Conservation (phyloP, 2,329 filamentous ascomycete species). For the Phoma sp. region DNA sequence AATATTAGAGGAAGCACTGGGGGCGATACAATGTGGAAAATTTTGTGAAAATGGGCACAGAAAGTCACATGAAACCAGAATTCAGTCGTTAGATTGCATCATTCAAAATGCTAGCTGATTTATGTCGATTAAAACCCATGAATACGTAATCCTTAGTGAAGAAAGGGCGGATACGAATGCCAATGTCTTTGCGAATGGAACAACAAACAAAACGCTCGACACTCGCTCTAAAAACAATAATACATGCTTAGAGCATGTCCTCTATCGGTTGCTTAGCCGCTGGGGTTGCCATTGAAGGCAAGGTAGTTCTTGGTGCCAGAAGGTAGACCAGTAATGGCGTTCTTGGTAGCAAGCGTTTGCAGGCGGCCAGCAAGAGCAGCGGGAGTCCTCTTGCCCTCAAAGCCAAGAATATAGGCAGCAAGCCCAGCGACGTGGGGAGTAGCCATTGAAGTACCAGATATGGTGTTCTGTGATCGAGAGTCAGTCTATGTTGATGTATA, state of each 20-base stretch:
- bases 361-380: conserved; percentile 58
- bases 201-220: conserved; percentile 2
- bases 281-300: conserved; percentile 60
- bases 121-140: neutral
- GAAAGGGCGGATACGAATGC: neutral
- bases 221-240: neutral
- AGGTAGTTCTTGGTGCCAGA: conserved; percentile 59
- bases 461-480: conserved; percentile 51
- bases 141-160: neutral
- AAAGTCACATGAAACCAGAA: neutral
- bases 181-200: neutral
- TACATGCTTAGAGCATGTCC: neutral
- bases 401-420: conserved; percentile 70
- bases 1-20: neutral
- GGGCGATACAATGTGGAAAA: too few species aligned
- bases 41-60: neutral
- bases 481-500: neutral
- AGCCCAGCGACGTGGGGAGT: conserved; percentile 59
- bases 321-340: conserved; percentile 52
- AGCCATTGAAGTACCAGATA: conserved; percentile 48
- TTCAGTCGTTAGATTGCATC: neutral
- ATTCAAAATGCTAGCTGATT: neutral
- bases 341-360: conserved; percentile 49
- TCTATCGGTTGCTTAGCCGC: neutral
- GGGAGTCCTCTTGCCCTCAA: conserved; percentile 55